Evolutionary conservation across 2,329 filamentous ascomycete genomes (phyloP), one percentile per base, ranked within the genome.

Genomic region (Fusarium poae): DNA sequence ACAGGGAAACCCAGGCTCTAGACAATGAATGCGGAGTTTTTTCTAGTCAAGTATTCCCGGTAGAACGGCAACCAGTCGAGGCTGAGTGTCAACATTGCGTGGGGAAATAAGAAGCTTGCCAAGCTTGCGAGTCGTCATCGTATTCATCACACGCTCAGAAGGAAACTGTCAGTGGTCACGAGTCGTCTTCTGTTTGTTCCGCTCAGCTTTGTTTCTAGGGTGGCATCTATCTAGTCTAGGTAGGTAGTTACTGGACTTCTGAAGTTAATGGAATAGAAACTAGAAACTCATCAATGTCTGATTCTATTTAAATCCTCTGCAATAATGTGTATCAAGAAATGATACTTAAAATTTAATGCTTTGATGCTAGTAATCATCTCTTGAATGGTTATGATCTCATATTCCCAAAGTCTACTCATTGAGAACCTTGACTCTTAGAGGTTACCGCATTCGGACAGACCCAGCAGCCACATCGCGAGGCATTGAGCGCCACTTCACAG

Each of bases 401-500:
- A 39, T 39, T 29, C 23, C 34, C 48, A 39, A 50, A 50, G 23
- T 51, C 45, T 51, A n/a, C 23, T 62, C 16, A 23, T 55, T 25
- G 42, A 30, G 39, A 65, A 39, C 39, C 50, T 40, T 53, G 42
- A 34, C 50, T 53, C 13, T 37, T 21, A 7, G 12, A 32, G 29
- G n/a, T 58, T 59, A 56, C 61, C 61, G 61, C 59, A 68, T 71
- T 54, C 42, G 43, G 61, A 42, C n/a, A 30, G 40, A 13, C 12
- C 45, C 57, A 56, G 61, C 62, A 71, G 68, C 68, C 68, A 71
- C 68, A 54, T 53, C 18, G 32, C 10, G 23, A 25, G 18, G 25
- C 21, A 23, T 27, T 11, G 23, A 44, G 29, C 57, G 68, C 68
- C 68, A 71, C 61, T 57, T 11, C 65, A 71, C 57, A 62, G 61